A percentile compares a stretch with the other conserved stretches of the same genome.
Evolutionary conservation across 768 basidiomycete species (phyloP).

Genomic region (Calocera viscosa): DNA sequence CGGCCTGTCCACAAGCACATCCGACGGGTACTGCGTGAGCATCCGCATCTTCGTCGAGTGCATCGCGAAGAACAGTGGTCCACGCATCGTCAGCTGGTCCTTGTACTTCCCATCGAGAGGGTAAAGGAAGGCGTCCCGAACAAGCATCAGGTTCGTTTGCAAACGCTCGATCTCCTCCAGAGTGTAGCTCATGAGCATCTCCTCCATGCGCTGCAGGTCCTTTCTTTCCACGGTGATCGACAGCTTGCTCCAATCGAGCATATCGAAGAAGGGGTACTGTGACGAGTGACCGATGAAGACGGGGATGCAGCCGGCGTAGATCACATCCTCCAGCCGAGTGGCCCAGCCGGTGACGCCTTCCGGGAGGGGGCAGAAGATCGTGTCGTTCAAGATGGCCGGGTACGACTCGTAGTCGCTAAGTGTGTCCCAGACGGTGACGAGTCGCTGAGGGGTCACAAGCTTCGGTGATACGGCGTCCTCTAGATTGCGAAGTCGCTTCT

Average conservation of each 20-base stretch:
- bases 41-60: constrained; percentile 28
- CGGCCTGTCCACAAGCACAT: not conserved
- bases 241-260: constrained; percentile 32
- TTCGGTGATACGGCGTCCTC: constrained; percentile 13
- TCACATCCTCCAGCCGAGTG: constrained; percentile 29
- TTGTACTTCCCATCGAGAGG: constrained; percentile 25
- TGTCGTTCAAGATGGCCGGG: constrained; percentile 23
- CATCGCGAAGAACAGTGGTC: constrained; percentile 30
- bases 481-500: constrained; percentile 20
- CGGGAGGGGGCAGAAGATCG: constrained; percentile 26
- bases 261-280: constrained; percentile 29
- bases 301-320: constrained; percentile 34
- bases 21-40: constrained; percentile 24
- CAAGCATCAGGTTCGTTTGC: constrained; percentile 28
- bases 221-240: constrained; percentile 28
- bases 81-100: constrained; percentile 25
- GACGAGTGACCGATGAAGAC: constrained; percentile 31
- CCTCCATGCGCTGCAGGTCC: constrained; percentile 29
- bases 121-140: constrained; percentile 31
- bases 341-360: constrained; percentile 29
- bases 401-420: constrained; percentile 22
- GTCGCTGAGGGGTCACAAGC: constrained; percentile 4
- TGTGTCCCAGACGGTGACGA: constrained; percentile 20
- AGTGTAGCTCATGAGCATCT: constrained; percentile 25
- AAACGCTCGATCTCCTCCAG: constrained; percentile 24